Conservation (phyloP, 129 eudicot genomes). For the Lonicera japonica region DNA sequence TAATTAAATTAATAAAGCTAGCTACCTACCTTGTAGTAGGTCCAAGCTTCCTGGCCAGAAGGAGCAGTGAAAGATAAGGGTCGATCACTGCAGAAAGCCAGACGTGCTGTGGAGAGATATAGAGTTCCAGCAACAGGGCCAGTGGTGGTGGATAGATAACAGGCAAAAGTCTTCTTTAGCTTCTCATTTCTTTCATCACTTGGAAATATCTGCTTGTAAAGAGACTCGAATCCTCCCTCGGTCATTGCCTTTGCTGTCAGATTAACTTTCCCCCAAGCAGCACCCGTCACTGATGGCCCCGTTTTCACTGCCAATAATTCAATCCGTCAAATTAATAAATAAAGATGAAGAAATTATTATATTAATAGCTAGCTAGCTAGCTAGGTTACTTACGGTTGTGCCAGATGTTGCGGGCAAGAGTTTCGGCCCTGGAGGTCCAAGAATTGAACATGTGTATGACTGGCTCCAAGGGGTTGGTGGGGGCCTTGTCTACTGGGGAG, state of each 20-base stretch:
- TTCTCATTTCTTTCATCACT: constrained; percentile 54
- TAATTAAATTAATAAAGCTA: no score
- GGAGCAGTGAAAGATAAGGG: constrained; percentile 75
- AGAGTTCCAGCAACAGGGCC: constrained; percentile 91
- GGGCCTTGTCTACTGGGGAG: constrained; percentile 31
- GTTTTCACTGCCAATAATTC: constrained; percentile 54
- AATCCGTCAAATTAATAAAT: no score
- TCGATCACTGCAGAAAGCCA: constrained; percentile 78
- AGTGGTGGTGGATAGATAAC: constrained; percentile 60
- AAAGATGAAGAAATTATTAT: background rate
- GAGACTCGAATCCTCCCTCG: constrained; percentile 67
- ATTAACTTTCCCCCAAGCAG: constrained; percentile 87
- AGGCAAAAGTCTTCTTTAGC: constrained; percentile 70
- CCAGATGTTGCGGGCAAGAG: constrained; percentile 59
- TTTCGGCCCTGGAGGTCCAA: constrained; percentile 60
- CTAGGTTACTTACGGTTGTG: constrained; percentile 31
- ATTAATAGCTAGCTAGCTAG: background rate
- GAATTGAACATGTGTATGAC: constrained; percentile 50
- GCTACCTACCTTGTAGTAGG: constrained; percentile 63
- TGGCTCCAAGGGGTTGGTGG: constrained; percentile 38
- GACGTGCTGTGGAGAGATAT: constrained; percentile 61
- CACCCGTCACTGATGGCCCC: constrained; percentile 62
- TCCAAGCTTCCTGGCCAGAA: constrained; percentile 66
- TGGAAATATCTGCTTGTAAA: constrained; percentile 63
- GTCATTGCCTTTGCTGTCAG: constrained; percentile 63